These are phyloP conservation scores for Penicillium thymicola DNA, from an alignment of 2,329 filamentous ascomycete species.

Conservation along the genomic window DNA sequence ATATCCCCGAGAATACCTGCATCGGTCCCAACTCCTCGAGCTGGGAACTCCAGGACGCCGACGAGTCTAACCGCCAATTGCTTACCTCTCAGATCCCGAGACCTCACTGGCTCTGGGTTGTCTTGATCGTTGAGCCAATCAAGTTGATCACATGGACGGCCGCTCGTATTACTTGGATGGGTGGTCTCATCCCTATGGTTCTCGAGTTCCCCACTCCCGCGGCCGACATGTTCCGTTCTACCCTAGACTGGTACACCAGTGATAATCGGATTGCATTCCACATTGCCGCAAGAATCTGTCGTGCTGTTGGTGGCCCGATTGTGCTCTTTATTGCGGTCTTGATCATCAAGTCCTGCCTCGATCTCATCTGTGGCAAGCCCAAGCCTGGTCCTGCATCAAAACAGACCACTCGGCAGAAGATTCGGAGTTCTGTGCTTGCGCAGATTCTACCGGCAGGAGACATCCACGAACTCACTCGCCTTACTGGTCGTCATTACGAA, in stretches of 20 bases:
- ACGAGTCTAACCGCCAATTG: slow-evolving; percentile 50
- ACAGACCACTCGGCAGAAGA: slow-evolving; percentile 14
- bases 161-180: slow-evolving; percentile 46
- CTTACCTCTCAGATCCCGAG: slow-evolving; percentile 38
- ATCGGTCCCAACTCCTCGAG: slow-evolving; percentile 58
- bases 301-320: slow-evolving; percentile 16
- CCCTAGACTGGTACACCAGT: slow-evolving; percentile 17
- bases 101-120: slow-evolving; percentile 46
- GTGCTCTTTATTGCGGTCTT: slow-evolving; percentile 13
- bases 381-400: slow-evolving; percentile 17
- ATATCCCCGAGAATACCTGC: slow-evolving; percentile 49
- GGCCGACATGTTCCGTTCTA: slow-evolving; percentile 17
- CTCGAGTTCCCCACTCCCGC: slow-evolving; percentile 7
- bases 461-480: slow-evolving; percentile 49
- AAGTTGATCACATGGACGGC: slow-evolving; percentile 41
- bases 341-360: slow-evolving; percentile 11
- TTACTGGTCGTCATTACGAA: slow-evolving; percentile 57
- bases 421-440: slow-evolving; percentile 17
- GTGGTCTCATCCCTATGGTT: slow-evolving; percentile 26
- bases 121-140: slow-evolving; percentile 47
- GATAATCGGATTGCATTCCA: slow-evolving; percentile 17
- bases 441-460: slow-evolving; percentile 43
- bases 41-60: slow-evolving; percentile 48
- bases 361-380: slow-evolving; percentile 20
- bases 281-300: slow-evolving; percentile 18